These are phyloP conservation scores for Quillaja saponaria DNA, from an alignment of 306 rosid species.

Conservation along the genomic window DNA sequence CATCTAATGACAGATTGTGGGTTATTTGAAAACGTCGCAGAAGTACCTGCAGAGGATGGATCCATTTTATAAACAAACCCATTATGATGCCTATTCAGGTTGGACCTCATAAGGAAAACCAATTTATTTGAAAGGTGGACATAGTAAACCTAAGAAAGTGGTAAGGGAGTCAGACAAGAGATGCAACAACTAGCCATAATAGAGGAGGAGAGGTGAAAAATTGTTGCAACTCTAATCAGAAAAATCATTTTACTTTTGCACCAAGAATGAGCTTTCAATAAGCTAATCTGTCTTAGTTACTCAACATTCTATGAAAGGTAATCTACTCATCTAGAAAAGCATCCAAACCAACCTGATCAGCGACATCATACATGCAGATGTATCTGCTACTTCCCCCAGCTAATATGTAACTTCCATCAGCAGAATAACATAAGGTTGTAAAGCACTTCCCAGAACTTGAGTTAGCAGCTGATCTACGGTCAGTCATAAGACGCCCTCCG, in stretches of 20 bases:
- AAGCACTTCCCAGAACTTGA: conserved; percentile 83
- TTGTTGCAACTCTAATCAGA: no score
- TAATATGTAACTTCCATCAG: conserved; percentile 92
- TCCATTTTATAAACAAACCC: conserved; percentile 29
- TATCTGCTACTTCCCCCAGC: conserved; percentile 91
- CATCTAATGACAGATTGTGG: conserved; percentile 88
- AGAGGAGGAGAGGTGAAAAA: no score
- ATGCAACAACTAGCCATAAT: conserved; percentile 2
- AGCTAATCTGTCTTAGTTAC: no score
- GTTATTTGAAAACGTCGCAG: conserved; percentile 85
- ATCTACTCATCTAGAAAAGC: conserved; percentile 1
- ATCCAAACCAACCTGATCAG: conserved; percentile 75
- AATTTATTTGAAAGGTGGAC: no score
- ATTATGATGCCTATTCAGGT: conserved; percentile 9
- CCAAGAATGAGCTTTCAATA: no score
- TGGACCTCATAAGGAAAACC: neutral
- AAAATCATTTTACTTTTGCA: no score
- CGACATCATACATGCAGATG: conserved; percentile 94
- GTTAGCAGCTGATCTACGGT: conserved; percentile 86
- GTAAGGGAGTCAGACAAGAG: neutral
- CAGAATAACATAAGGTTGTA: conserved; percentile 87
- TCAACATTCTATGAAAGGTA: neutral
- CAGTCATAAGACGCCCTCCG: conserved; percentile 94
- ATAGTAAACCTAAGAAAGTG: no score
- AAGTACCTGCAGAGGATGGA: conserved; percentile 58